Evolutionary conservation across 2,329 filamentous ascomycete species (phyloP), one percentile per base, ranked within the genome.

Genomic region (Chrysoporthe cubensis): DNA sequence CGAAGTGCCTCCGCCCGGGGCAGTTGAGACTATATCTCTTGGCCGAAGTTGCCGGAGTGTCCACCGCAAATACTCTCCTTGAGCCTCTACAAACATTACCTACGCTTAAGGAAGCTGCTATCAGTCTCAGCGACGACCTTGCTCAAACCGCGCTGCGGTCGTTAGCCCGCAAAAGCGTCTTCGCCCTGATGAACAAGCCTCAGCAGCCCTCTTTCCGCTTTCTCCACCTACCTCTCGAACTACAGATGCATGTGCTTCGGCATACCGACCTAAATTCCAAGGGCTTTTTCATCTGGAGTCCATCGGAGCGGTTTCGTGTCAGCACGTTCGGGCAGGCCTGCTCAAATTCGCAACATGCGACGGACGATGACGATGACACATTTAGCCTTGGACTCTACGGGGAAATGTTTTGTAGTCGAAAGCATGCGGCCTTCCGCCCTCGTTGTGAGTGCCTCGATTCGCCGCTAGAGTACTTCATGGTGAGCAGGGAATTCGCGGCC

Each of bases 391-490:
- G 43, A 44, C 11, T 13, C 48, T n/a, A 21, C 48, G 18, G 48
- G 48, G 48, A 50, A 11, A 26, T 50, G 48, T 50, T 50, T 50
- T 50, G 48, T 5, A 50, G 48, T 26, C 48, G 48, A 50, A 50
- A 26, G 48, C 48, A 50, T 11, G 48, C 48, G 48, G 48, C 48
- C n/a, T 50, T 50, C 52, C 21, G 32, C 52, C 52, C 32, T 56
- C 2, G 52, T 14, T 56, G 52, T 37, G 52, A 56, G 9, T 56
- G 52, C 52, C 18, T 50, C 18, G 6, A 26, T 6, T 50, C 48
- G 52, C 52, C 52, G 52, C 52, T 56, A 21, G 34, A 56, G 52
- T 56, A 56, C 52, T 56, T 56, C 26, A 4, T 56, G 52, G 52
- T 56, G 11, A 37, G 52, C 52, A 56, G 21, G 52, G 52, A 14